A percentile compares a stretch with the other conserved stretches of the same genome.
phyloP scores from a whole-genome alignment of 345 rosid genomes.

The Luvunga scandens region DNA sequence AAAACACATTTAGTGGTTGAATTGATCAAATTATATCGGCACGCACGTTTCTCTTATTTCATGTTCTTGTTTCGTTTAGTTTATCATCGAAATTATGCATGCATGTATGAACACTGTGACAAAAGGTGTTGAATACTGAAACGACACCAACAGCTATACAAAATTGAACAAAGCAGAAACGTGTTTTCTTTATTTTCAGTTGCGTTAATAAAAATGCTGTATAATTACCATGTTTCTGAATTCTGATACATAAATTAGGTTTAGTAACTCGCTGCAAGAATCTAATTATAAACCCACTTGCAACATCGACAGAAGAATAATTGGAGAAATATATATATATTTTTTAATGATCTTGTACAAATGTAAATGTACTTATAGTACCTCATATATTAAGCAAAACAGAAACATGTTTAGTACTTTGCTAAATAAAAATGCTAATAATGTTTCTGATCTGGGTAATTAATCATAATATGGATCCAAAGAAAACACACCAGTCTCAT shows the following conservation, averaged over 20 bases:
- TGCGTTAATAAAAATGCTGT: neutral
- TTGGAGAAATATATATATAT: neutral
- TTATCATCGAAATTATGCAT: too few species aligned
- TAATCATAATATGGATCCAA: neutral
- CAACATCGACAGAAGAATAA: neutral
- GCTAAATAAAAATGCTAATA: neutral
- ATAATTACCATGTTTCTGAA: neutral
- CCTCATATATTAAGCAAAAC: neutral
- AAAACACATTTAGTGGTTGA: constrained; percentile 6
- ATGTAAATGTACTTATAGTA: too few species aligned
- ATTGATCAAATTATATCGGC: neutral
- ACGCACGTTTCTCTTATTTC: too few species aligned
- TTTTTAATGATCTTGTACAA: too few species aligned
- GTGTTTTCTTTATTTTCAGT: neutral
- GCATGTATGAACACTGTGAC: too few species aligned
- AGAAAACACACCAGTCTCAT: neutral
- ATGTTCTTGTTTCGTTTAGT: too few species aligned
- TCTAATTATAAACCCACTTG: neutral
- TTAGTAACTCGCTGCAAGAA: neutral
- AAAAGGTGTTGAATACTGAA: too few species aligned
- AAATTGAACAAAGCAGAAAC: neutral
- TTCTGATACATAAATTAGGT: neutral
- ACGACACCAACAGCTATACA: too few species aligned
- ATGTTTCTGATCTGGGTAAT: neutral
- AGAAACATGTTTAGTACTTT: constrained; percentile 18